phyloP scores from a whole-genome alignment of 192 early-diverging fungal genomes.

The Irineochytrium annulatum region DNA sequence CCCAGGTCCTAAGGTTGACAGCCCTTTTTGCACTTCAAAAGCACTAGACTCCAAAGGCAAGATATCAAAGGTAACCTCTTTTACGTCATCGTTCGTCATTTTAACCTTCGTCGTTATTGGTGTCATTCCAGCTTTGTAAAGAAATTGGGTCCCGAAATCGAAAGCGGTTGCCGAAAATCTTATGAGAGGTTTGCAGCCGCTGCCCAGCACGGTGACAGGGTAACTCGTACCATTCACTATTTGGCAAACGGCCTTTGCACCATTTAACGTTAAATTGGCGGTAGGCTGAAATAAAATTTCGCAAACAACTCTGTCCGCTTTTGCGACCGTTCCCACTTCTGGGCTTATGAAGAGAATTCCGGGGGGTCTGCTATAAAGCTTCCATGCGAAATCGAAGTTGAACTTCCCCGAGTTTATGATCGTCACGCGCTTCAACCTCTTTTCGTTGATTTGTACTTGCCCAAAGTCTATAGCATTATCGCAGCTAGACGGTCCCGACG shows the following conservation, averaged over 20 bases:
- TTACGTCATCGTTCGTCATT: conserved; percentile 50
- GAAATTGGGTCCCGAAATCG: conserved; percentile 54
- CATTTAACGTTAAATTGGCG: conserved; percentile 26
- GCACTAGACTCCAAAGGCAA: conserved; percentile 12
- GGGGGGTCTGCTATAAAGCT: conserved; percentile 21
- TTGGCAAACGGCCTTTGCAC: conserved; percentile 44
- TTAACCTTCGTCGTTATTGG: conserved; percentile 29
- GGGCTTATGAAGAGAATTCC: conserved; percentile 35
- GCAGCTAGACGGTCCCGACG: conserved; percentile 10
- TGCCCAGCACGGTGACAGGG: conserved; percentile 42
- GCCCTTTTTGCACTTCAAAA: conserved; percentile 40
- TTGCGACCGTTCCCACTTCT: conserved; percentile 48
- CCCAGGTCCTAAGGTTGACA: conserved; percentile 32
- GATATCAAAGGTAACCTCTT: conserved; percentile 46
- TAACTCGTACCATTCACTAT: conserved; percentile 51
- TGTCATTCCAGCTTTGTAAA: conserved; percentile 39
- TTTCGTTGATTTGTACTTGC: conserved; percentile 53
- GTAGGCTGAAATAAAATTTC: conserved; percentile 45
- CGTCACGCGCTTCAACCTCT: conserved; percentile 39
- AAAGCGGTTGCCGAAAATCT: conserved; percentile 28
- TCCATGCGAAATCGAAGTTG: conserved; percentile 60
- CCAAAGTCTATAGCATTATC: conserved; percentile 57
- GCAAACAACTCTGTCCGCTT: conserved; percentile 49
- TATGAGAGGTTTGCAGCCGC: conserved; percentile 41
- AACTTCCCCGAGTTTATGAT: conserved; percentile 56